A percentile compares a stretch with the other conserved stretches of the same genome.
Conservation (phyloP, 352 stramenopile genomes). For the Phytophthora quininea region DNA sequence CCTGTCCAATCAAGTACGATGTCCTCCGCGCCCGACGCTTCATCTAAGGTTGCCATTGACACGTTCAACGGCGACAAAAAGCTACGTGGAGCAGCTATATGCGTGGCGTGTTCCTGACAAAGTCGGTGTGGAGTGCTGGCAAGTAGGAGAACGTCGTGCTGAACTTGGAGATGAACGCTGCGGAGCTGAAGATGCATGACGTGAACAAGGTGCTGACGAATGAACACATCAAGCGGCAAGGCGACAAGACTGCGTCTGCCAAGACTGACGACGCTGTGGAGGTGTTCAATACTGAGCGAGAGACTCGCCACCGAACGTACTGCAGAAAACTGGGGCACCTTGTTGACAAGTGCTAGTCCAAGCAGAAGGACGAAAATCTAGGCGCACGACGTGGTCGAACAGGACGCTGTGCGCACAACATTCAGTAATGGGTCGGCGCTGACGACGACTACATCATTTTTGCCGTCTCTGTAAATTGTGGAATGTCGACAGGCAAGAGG, state of each 20-base stretch:
- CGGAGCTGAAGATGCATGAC: constrained; percentile 8
- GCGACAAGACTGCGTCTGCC: constrained; percentile 5
- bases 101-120: no score
- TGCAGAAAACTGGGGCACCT: constrained; percentile 25
- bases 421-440: neutral
- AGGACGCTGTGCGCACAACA: constrained; percentile 23
- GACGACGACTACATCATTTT: constrained; percentile 16
- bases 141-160: constrained; percentile 20
- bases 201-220: constrained; percentile 14
- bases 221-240: constrained; percentile 13
- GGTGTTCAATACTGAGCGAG: constrained; percentile 13
- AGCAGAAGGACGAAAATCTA: constrained; percentile 24
- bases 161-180: constrained; percentile 11
- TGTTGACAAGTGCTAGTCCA: constrained; percentile 19
- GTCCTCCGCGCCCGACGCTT: constrained; percentile 21
- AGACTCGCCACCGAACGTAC: constrained; percentile 9
- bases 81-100: constrained; percentile 20
- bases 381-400: neutral
- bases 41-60: constrained; percentile 15
- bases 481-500: constrained; percentile 10
- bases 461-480: constrained; percentile 19
- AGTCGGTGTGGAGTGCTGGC: no score
- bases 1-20: constrained; percentile 24
- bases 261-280: constrained; percentile 12
- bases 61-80: constrained; percentile 19